Percentiles rank a stretch among this genome's conserved stretches.
phyloP scores from a whole-genome alignment of 441 rosid genomes.

The Gossypium trilobum region DNA sequence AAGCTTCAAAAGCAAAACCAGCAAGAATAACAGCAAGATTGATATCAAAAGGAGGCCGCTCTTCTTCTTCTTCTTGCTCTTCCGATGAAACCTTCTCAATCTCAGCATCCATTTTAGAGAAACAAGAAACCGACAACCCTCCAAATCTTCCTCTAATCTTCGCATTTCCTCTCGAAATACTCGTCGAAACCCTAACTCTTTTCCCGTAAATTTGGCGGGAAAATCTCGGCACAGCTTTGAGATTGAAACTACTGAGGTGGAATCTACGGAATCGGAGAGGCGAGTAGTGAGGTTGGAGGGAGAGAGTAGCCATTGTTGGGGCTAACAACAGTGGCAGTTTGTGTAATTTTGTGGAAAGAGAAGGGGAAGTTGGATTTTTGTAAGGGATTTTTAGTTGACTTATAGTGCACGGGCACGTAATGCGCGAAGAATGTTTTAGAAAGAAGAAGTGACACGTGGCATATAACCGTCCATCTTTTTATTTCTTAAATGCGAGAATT shows the following conservation, averaged over 20 bases:
- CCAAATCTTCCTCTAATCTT: constrained; percentile 16
- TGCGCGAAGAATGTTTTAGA: not conserved
- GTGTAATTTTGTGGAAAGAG: constrained; percentile 9
- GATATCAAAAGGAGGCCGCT: constrained; percentile 72
- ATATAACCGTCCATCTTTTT: not conserved
- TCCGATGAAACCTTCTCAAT: constrained; percentile 22
- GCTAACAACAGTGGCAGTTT: not conserved
- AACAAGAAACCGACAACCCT: constrained; percentile 22
- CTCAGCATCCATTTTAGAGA: constrained; percentile 29
- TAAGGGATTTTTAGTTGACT: not conserved
- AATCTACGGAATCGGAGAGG: constrained; percentile 11
- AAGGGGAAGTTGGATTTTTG: not conserved
- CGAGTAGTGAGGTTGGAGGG: not conserved
- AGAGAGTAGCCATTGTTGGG: constrained; percentile 13
- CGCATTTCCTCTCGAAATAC: constrained; percentile 6
- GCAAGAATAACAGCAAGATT: constrained; percentile 89
- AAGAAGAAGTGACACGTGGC: constrained; percentile 5
- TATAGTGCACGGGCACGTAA: constrained; percentile 8
- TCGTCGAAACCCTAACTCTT: constrained; percentile 14
- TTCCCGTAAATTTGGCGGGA: constrained; percentile 27
- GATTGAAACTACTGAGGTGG: constrained; percentile 6
- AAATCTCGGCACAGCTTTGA: constrained; percentile 14
- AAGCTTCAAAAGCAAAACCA: constrained; percentile 87
- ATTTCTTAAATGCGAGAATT: not conserved
- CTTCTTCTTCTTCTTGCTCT: constrained; percentile 24